Conservation (phyloP, 345 rosid species). For the Bruguiera parviflora region DNA sequence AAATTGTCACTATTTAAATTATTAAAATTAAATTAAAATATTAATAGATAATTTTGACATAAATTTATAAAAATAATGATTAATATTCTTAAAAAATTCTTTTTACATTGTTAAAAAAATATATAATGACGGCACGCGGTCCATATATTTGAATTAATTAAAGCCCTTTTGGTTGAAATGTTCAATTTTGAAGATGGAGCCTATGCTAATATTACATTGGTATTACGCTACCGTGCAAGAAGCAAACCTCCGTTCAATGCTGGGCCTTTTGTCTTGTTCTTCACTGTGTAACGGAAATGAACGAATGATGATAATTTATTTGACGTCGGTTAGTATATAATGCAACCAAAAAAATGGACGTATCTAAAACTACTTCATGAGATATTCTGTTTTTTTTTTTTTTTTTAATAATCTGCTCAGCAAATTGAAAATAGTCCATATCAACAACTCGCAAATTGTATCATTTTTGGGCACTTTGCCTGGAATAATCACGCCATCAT, state of each 20-base stretch:
- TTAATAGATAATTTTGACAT: too few species aligned
- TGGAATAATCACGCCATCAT: slow-evolving; percentile 24
- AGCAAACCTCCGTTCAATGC: slow-evolving; percentile 21
- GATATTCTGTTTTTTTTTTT: slow-evolving; percentile 23
- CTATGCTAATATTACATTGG: too few species aligned
- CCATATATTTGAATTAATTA: too few species aligned
- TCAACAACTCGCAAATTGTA: neutral
- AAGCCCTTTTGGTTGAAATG: too few species aligned
- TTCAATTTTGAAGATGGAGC: too few species aligned
- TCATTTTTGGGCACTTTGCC: slow-evolving; percentile 20
- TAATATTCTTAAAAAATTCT: too few species aligned
- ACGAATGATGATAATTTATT: slow-evolving; percentile 10
- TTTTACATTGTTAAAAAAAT: too few species aligned
- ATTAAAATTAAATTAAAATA: too few species aligned
- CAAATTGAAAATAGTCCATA: neutral
- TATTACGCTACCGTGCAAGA: neutral
- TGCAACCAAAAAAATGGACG: slow-evolving; percentile 19
- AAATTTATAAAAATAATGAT: too few species aligned
- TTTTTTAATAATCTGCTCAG: too few species aligned
- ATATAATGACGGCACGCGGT: neutral
- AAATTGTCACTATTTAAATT: too few species aligned
- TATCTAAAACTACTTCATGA: slow-evolving; percentile 25
- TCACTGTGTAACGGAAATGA: slow-evolving; percentile 23
- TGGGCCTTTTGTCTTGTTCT: slow-evolving; percentile 13
- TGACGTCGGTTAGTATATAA: slow-evolving; percentile 14